A percentile compares a stretch with the other conserved stretches of the same genome.
Conservation (phyloP, 2,329 filamentous ascomycete species). For the Neurospora sp. region DNA sequence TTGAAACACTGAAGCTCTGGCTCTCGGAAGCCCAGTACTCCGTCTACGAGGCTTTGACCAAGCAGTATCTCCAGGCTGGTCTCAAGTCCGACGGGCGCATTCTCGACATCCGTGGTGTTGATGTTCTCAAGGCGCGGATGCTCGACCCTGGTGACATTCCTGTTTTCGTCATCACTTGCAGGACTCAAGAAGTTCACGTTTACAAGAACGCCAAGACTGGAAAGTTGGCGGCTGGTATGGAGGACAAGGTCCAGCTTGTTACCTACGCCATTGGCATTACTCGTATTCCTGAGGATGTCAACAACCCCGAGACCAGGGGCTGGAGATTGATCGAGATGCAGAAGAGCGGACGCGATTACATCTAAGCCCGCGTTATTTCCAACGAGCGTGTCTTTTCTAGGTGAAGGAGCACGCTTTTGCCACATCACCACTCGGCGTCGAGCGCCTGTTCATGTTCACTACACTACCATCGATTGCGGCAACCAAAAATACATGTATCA, state of each 20-base stretch:
- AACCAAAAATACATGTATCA: slow-evolving; percentile 14
- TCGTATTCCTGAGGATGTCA: slow-evolving; percentile 85
- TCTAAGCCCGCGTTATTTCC: slow-evolving; percentile 26
- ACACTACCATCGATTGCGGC: neutral
- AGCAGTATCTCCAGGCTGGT: slow-evolving; percentile 89
- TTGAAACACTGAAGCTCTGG: slow-evolving; percentile 86
- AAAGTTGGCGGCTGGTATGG: slow-evolving; percentile 90
- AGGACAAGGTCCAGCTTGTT: slow-evolving; percentile 96
- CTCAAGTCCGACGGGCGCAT: slow-evolving; percentile 93
- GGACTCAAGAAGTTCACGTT: slow-evolving; percentile 95
- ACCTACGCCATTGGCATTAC: slow-evolving; percentile 98
- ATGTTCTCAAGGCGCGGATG: slow-evolving; percentile 72
- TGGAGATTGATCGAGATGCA: slow-evolving; percentile 98
- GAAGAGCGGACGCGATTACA: slow-evolving; percentile 89
- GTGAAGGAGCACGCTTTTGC: neutral
- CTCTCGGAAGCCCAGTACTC: slow-evolving; percentile 92
- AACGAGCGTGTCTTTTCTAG: neutral
- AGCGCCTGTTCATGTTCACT: slow-evolving; percentile 1
- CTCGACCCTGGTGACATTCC: slow-evolving; percentile 80
- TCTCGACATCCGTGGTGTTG: slow-evolving; percentile 88
- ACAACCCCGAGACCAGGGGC: slow-evolving; percentile 90
- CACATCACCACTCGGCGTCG: neutral
- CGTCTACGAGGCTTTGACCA: slow-evolving; percentile 91
- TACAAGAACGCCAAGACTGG: slow-evolving; percentile 87
- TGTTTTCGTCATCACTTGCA: slow-evolving; percentile 93